Base-by-base conservation (phyloP, 495 filamentous ascomycete species). In the Penicillium steckii region DNA sequence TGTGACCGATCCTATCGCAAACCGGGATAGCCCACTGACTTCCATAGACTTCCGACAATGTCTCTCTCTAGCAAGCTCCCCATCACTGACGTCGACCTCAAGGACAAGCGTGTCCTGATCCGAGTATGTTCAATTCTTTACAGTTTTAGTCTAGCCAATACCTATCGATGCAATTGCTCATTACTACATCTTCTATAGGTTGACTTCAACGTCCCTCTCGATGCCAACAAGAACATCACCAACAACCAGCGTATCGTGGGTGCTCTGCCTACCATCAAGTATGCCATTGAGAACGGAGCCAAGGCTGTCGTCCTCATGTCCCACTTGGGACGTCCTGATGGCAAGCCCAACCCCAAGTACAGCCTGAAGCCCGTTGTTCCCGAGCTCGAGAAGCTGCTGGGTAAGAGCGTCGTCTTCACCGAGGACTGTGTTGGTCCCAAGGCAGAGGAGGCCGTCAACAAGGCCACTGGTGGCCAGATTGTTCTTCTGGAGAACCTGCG, bases 121-220 rank as follows among this genome's bases (percentile, higher is more conserved):
- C 86, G 94, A 60, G 94, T 96, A 84, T 62, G 89, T 80, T 45
- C 22, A 15, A 43, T 47, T 46, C 32, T 30, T 40, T 32, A 13
- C 44, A 35, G 41, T 19, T 38, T 32, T 44, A 27, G 30, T 32
- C 3, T 32, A 32, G 10, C 29, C 8, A 9, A 32, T 32, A 30
- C 27, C 2, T 30, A 30, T 30, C 40, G 25, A 40, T 5, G 4
- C 27, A 48, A 49, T 56, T 29, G 52, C 55, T 60, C 40, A 66
- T 60, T 51, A 56, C 43, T n/a, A n/a, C n/a, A n/a, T 22, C n/a
- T 32, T 13, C 1, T 22, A 35, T 64, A 97, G 93, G 93, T 99
- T 61, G 94, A 99, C 80, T 99, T 99, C 85, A 99, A 99, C 76
- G 94, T 99, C 44, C 94, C 94, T 58, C 90, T 97, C 68, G 89